A percentile compares a stretch with the other conserved stretches of the same genome.
phyloP scores from a whole-genome alignment of 805 yeast genomes.

The Geotrichum ghanense region DNA sequence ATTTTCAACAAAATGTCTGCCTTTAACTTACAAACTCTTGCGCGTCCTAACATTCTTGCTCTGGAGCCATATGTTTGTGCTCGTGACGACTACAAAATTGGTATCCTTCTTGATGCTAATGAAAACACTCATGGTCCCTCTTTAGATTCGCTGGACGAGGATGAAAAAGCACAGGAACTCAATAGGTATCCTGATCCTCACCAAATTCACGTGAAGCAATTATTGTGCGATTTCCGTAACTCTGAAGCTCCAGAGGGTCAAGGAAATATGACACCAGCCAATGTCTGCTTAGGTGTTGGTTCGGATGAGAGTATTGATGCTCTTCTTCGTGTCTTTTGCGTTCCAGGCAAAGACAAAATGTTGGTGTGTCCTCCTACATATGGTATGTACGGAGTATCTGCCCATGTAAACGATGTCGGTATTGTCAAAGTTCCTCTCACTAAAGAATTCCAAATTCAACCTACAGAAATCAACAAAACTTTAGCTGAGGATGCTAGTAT shows the following conservation, averaged over 20 bases:
- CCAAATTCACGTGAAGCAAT: conserved; percentile 63
- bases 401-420: conserved; percentile 78
- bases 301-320: conserved; percentile 94
- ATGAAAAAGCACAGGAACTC: conserved; percentile 44
- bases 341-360: conserved; percentile 73
- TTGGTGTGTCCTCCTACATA: conserved; percentile 91
- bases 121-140: conserved; percentile 94
- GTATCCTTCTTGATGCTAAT: conserved; percentile 86
- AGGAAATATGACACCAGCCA: conserved; percentile 37
- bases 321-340: conserved; percentile 70
- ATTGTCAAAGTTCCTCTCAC: conserved; percentile 60
- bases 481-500: conserved; percentile 48
- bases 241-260: conserved; percentile 25
- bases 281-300: conserved; percentile 90
- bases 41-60: conserved; percentile 73
- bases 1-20: conserved; percentile 27
- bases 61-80: conserved; percentile 95
- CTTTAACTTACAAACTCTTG: conserved; percentile 45
- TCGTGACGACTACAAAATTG: conserved; percentile 85
- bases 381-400: conserved; percentile 92
- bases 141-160: conserved; percentile 31
- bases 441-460: conserved; percentile 48
- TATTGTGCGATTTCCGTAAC: conserved; percentile 64
- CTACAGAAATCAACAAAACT: conserved; percentile 40
- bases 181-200: conserved; percentile 97